Base-by-base conservation (phyloP, 805 yeast genomes). In the Candida silvicultrix region DNA sequence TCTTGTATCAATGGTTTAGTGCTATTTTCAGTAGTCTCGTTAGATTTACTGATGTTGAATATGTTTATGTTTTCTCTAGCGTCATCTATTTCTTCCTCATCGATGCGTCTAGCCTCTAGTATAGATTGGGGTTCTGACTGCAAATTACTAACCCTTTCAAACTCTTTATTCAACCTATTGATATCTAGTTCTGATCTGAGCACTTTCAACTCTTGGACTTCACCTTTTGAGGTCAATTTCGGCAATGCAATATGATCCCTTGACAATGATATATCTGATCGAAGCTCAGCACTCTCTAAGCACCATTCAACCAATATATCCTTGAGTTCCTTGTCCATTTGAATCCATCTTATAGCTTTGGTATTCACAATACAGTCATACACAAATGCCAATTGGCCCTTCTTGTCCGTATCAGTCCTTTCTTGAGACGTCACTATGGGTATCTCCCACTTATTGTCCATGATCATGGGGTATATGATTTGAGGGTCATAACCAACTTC, bases 221-320 rank as follows among this genome's bases (percentile, higher is more conserved):
- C 71, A 1, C 96, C 96, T 66, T 89, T 89, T 42, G 74, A 66
- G 11, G 71, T 61, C 80, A 92, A 72, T 54, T 86, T 87, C 1
- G 97, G 97, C 2, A 78, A 68, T 3, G 78, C 60, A 41, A 80
- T 69, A 34, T 60, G 60, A 43, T 82, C 84, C 44, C 96, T 67
- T 45, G 83, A 85, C 16, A 89, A 68, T 4, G 67, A 63, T 2
- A 80, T 60, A 42, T 71, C 67, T 15, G 65, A 67, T 22, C 74
- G 57, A 48, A 81, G 66, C 59, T 88, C 96, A 3, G 86, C 79
- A 11, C 89, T 76, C 58, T 88, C 95, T 37, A 89, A 61, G 56
- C 95, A 83, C 85, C 96, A 88, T 59, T 88, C 96, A 7, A 85
- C 75, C 42, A 87, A 60, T 14, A 89, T 82, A 41, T 79, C 71